These are phyloP conservation scores for Fusarium torulosum DNA, from an alignment of 2,329 filamentous ascomycete genomes.

Conservation along the genomic window DNA sequence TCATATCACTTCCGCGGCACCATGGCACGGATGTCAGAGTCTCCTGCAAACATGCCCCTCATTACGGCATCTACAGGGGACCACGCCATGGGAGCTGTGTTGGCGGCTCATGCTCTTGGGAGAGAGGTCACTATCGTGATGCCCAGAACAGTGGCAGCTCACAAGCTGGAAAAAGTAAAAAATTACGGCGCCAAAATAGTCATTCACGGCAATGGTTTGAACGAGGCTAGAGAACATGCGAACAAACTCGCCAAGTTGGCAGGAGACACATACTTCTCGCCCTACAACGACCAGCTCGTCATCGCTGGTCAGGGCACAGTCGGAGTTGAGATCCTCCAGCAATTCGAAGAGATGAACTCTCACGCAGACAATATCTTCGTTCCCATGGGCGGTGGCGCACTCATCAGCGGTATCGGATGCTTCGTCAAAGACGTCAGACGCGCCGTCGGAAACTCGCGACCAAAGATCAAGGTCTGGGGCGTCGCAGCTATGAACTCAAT, in stretches of 20 bases:
- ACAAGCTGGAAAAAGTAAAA: background rate
- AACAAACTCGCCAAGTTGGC: background rate
- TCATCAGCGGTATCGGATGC: conserved; percentile 2
- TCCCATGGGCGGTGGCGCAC: background rate
- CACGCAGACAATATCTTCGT: conserved; percentile 3
- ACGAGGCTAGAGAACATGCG: background rate
- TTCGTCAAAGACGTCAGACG: conserved; percentile 3
- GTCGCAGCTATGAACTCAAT: background rate
- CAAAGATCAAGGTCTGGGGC: background rate
- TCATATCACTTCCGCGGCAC: conserved; percentile 1
- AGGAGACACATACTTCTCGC: background rate
- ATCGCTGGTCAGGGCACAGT: conserved; percentile 5
- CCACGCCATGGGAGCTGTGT: conserved; percentile 1
- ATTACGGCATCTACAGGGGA: conserved; percentile 4
- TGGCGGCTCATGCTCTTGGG: background rate
- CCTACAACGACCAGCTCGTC: background rate
- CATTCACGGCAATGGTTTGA: background rate
- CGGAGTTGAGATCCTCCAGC: conserved; percentile 1
- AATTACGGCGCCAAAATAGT: background rate
- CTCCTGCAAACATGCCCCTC: background rate
- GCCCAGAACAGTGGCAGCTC: background rate
- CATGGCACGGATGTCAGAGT: background rate
- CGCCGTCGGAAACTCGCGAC: background rate
- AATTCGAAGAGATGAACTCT: background rate
- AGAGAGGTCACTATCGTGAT: background rate